Base-by-base conservation (phyloP, 768 basidiomycete genomes). In the Termitomyces sp. region DNA sequence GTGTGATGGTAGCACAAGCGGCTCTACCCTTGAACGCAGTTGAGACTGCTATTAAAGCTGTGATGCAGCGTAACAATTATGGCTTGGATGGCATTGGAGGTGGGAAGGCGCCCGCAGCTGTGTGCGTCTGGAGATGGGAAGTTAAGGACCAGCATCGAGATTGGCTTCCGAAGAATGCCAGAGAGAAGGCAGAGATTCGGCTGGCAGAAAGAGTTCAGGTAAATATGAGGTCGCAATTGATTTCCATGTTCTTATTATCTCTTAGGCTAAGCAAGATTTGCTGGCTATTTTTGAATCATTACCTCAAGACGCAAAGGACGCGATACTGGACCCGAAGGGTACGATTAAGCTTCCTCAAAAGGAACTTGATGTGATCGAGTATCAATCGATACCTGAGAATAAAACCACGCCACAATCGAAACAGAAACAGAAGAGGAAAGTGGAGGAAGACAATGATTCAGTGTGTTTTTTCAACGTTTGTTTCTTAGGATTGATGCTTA, bases 41-140 rank as follows among this genome's bases (percentile, higher is more conserved):
- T 4, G 91, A 94, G 66, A 72, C 76, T 40, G 83, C 86, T 12
- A 87, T 96, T 55, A 86, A 83, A 69, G 67, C 75, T 2, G 71
- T 89, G 11, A 83, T 92, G 59, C 76, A 71, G 34, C 86, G 94
- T 15, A 83, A 81, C 32, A 95, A 96, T 71, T 96, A 96, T 68
- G 94, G 94, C 1, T 72, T 95, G 5, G 86, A 91, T 56, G 73
- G 76, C 2, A 68, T 74, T 17, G 68, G 74, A 10, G 83, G 82
- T 40, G 75, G 76, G 56, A 90, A 82, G 69, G 68, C 77, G 25
- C 86, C 88, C 14, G 83, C 87, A 7, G 75, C 83, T n/a, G 73
- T 91, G 38, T 87, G 83, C 63, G 76, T 89, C 25, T 96, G 92
- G 92, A 79, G 91, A 56, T 96, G 94, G 94, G 94, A 96, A 71